These are phyloP conservation scores for Daldinia concentrica DNA, from an alignment of 495 filamentous ascomycete species.

Conservation along the genomic window DNA sequence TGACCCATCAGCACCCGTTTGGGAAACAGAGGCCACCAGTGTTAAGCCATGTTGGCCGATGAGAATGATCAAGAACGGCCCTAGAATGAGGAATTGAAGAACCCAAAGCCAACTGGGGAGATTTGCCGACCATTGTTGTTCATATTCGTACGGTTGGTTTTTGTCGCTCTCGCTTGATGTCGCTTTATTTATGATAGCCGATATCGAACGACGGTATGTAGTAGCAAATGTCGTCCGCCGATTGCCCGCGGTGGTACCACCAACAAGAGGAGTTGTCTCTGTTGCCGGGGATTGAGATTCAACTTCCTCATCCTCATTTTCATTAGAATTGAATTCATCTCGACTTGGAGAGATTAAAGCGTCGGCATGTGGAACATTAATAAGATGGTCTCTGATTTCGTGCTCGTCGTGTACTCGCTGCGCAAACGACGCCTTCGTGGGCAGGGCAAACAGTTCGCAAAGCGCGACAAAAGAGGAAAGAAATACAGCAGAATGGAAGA, in stretches of 20 bases:
- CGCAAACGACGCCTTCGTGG: constrained; percentile 72
- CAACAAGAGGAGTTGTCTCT: constrained; percentile 83
- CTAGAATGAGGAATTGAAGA: constrained; percentile 81
- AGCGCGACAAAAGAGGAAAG: constrained; percentile 76
- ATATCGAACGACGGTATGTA: constrained; percentile 63
- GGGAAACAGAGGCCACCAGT: constrained; percentile 73
- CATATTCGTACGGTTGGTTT: constrained; percentile 69
- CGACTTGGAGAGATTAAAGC: constrained; percentile 42
- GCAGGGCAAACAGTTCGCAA: constrained; percentile 81
- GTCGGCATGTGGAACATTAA: constrained; percentile 46
- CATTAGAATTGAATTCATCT: constrained; percentile 41
- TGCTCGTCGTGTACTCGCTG: constrained; percentile 58
- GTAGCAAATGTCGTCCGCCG: constrained; percentile 77
- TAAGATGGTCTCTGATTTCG: constrained; percentile 52
- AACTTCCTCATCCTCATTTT: constrained; percentile 57
- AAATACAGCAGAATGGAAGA: constrained; percentile 80
- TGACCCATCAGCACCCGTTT: constrained; percentile 84
- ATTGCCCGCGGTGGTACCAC: constrained; percentile 54
- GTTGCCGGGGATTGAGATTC: constrained; percentile 65
- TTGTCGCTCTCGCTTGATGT: constrained; percentile 39
- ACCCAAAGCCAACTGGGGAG: constrained; percentile 88
- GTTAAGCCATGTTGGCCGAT: constrained; percentile 78
- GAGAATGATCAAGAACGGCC: constrained; percentile 78
- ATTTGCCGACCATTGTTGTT: constrained; percentile 84
- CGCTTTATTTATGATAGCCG: constrained; percentile 48